Evolutionary conservation across 192 early-diverging fungal genomes (phyloP).

Genomic region (Entomortierella parvispora): DNA sequence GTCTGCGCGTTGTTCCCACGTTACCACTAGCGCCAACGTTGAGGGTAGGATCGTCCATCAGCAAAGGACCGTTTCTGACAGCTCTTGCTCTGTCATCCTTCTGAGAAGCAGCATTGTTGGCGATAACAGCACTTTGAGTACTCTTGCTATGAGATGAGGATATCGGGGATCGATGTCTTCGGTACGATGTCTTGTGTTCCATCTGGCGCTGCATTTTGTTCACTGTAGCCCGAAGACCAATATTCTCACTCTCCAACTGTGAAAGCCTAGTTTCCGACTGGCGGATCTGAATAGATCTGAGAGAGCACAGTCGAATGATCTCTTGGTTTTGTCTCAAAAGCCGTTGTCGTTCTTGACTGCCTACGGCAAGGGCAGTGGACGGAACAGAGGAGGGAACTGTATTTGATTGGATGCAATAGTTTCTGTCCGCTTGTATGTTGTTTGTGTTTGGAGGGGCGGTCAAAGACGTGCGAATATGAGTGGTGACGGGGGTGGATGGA

Average conservation of each 20-base stretch:
- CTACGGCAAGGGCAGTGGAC: no score
- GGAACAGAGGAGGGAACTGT: no score
- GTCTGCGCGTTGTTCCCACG: not conserved
- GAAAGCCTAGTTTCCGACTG: slow-evolving; percentile 17
- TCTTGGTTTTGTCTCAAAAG: slow-evolving; percentile 30
- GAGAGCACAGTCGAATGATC: slow-evolving; percentile 28
- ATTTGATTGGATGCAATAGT: no score
- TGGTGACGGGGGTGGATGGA: not conserved
- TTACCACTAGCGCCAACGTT: not conserved
- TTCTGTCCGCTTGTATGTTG: no score
- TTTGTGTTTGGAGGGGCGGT: not conserved
- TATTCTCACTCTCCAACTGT: slow-evolving; percentile 24
- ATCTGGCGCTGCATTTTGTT: slow-evolving; percentile 2
- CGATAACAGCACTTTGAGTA: no score
- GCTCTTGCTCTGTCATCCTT: no score
- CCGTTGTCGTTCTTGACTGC: slow-evolving; percentile 24
- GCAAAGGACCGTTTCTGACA: no score
- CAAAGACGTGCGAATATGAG: not conserved
- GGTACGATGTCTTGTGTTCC: not conserved
- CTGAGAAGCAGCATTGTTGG: no score
- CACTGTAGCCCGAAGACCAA: slow-evolving; percentile 2
- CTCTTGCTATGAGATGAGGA: no score
- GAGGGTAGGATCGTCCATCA: no score
- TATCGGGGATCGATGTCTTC: not conserved
- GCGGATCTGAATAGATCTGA: slow-evolving; percentile 26